These are phyloP conservation scores for Russula earlei DNA, from an alignment of 768 basidiomycete species.

Conservation along the genomic window DNA sequence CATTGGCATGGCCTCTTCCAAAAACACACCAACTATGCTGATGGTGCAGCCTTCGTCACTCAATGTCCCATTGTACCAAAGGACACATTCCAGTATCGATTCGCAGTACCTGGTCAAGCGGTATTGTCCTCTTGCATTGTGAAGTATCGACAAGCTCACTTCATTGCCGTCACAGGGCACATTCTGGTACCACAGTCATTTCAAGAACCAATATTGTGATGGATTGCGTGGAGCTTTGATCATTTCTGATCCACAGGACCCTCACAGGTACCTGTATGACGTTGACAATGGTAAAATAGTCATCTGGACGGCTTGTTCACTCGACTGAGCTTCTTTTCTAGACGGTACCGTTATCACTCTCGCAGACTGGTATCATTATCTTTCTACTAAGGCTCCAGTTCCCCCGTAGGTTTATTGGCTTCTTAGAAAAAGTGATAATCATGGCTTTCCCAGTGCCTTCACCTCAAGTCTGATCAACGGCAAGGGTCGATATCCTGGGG, in stretches of 20 bases:
- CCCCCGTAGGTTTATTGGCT: neutral
- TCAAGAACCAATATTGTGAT: slow-evolving; percentile 28
- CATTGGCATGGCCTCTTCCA: slow-evolving; percentile 24
- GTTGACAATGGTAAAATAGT: slow-evolving; percentile 29
- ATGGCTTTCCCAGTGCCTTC: slow-evolving; percentile 12
- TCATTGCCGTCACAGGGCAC: slow-evolving; percentile 10
- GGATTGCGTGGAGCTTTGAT: slow-evolving; percentile 32
- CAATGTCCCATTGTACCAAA: slow-evolving; percentile 22
- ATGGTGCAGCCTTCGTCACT: slow-evolving; percentile 17
- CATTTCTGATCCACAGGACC: slow-evolving; percentile 35
- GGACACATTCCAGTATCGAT: slow-evolving; percentile 13
- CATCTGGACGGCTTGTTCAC: neutral
- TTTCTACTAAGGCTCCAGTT: slow-evolving; percentile 30
- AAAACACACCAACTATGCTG: slow-evolving; percentile 11
- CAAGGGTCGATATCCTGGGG: slow-evolving; percentile 34
- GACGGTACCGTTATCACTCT: slow-evolving; percentile 40
- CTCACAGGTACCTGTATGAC: slow-evolving; percentile 31
- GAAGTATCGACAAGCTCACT: neutral
- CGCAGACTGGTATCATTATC: slow-evolving; percentile 38
- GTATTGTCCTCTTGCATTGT: neutral
- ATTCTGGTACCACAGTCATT: slow-evolving; percentile 27
- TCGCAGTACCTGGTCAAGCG: slow-evolving; percentile 10
- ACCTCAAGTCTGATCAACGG: slow-evolving; percentile 47
- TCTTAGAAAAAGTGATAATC: neutral
- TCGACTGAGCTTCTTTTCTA: slow-evolving; percentile 13